Percentiles rank a stretch among this genome's conserved stretches.
Evolutionary conservation across 2,329 filamentous ascomycete genomes (phyloP).

Genomic region (Colletotrichum musae): DNA sequence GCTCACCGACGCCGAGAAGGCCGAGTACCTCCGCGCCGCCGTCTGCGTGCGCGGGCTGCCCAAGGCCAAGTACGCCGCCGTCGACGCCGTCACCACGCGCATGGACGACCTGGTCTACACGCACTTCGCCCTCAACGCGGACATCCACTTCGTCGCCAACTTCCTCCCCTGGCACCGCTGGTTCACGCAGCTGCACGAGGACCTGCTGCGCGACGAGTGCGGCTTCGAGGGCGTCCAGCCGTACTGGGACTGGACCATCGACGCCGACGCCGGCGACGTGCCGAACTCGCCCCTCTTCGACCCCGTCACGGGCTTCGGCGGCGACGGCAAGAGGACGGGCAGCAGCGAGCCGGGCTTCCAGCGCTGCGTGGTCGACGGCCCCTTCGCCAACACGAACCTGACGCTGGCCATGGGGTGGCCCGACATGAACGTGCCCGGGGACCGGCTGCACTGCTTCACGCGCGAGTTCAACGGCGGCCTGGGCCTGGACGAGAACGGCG

Average conservation of each 20-base stretch:
- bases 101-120: conserved; percentile 43
- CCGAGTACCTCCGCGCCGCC: conserved; percentile 42
- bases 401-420: conserved; percentile 43
- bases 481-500: conserved; percentile 37
- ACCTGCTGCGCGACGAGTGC: conserved; percentile 48
- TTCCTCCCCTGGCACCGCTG: conserved; percentile 56
- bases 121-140: conserved; percentile 38
- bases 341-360: conserved; percentile 33
- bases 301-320: conserved; percentile 50
- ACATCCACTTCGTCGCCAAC: conserved; percentile 44
- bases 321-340: conserved; percentile 43
- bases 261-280: conserved; percentile 39
- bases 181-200: conserved; percentile 50
- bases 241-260: conserved; percentile 51
- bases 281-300: conserved; percentile 50
- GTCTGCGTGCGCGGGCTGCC: conserved; percentile 40
- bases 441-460: conserved; percentile 43
- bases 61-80: conserved; percentile 34
- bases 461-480: conserved; percentile 42
- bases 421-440: conserved; percentile 34
- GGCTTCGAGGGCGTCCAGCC: conserved; percentile 51
- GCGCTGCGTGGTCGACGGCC: conserved; percentile 45
- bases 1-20: conserved; percentile 39
- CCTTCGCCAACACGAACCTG: conserved; percentile 43
- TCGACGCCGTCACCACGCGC: conserved; percentile 39